Base-by-base conservation (phyloP, 495 filamentous ascomycete genomes). In the Oleoguttula mirabilis region DNA sequence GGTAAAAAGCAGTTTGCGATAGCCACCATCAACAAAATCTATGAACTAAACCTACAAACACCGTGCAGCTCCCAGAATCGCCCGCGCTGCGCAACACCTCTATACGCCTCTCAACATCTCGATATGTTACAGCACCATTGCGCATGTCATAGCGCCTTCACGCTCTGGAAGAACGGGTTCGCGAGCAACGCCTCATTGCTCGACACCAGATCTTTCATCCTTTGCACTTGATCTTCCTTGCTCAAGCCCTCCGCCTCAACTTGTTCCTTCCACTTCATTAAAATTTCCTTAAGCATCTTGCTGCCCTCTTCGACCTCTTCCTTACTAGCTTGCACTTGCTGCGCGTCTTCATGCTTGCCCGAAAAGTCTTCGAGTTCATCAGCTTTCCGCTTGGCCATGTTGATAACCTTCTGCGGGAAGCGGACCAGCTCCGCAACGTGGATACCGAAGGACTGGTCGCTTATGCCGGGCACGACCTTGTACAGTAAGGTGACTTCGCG, bases 341-440 rank as follows among this genome's bases (percentile, higher is more conserved):
- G 51, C 1, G 61, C 58, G 10, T 73, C 67, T 27, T 76, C 80
- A 55, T 77, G 73, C 54, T 84, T 45, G 39, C 77, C 77, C 0
- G 83, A 82, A 54, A 98, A 98, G 59, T 98, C 90, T 61, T 99
- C 90, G 14, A 99, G 69, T 68, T 99, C 90, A 59, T 94, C 90
- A 1, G 90, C 90, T 64, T 96, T 96, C 47, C 90, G 76, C 65
- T 92, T 94, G 20, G 90, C 90, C 90, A 96, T 99, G 53, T 86
- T 86, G 40, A 99, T 82, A 4, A 99, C 90, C 63, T 96, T 99
- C 39, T 82, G 76, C 2, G 90, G 90, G 68, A 99, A 99, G n/a
- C 88, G 75, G 7, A 99, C 90, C 1, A 99, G 75, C 65, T 99
- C 90, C 8, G 90, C 90, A 10, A 99, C 90, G 60, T 98, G 90